Percentiles rank a stretch among this genome's conserved stretches.
phyloP scores from a whole-genome alignment of 805 yeast species.

The Metschnikowia reukaufii region DNA sequence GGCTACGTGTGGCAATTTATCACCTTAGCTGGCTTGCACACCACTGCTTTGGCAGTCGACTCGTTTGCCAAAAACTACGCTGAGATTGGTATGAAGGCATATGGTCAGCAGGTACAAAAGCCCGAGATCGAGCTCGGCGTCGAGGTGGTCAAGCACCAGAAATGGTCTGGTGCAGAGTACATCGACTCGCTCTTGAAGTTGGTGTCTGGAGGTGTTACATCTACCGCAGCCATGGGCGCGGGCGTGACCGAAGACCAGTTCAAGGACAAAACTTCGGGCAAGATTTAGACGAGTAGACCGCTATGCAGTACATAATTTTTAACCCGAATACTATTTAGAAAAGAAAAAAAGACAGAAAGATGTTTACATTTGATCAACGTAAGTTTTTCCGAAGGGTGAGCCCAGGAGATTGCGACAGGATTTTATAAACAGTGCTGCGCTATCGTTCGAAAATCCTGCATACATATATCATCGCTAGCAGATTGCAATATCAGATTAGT shows the following conservation, averaged over 20 bases:
- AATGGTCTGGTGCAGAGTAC: conserved; percentile 98
- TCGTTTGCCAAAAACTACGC: conserved; percentile 78
- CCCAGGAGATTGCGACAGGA: too few species aligned
- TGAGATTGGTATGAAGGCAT: conserved; percentile 90
- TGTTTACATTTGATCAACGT: too few species aligned
- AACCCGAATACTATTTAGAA: background rate
- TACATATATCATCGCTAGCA: too few species aligned
- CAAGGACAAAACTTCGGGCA: conserved; percentile 39
- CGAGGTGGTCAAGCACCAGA: conserved; percentile 96
- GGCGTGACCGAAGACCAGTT: conserved; percentile 98
- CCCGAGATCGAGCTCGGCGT: conserved; percentile 86
- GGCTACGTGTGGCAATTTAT: conserved; percentile 98
- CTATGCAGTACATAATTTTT: too few species aligned
- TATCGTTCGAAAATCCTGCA: too few species aligned
- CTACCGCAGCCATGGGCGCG: conserved; percentile 97
- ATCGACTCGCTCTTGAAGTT: conserved; percentile 86
- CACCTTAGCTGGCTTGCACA: conserved; percentile 95
- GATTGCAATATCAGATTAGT: too few species aligned
- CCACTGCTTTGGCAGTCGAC: conserved; percentile 90
- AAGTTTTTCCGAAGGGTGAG: too few species aligned
- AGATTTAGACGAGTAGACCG: conserved; percentile 15
- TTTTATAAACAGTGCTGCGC: too few species aligned
- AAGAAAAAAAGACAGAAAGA: too few species aligned
- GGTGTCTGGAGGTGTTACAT: conserved; percentile 90
- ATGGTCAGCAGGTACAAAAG: conserved; percentile 83